A percentile compares a stretch with the other conserved stretches of the same genome.
Conservation (phyloP, 306 rosid genomes). For the Cicer arietinum region DNA sequence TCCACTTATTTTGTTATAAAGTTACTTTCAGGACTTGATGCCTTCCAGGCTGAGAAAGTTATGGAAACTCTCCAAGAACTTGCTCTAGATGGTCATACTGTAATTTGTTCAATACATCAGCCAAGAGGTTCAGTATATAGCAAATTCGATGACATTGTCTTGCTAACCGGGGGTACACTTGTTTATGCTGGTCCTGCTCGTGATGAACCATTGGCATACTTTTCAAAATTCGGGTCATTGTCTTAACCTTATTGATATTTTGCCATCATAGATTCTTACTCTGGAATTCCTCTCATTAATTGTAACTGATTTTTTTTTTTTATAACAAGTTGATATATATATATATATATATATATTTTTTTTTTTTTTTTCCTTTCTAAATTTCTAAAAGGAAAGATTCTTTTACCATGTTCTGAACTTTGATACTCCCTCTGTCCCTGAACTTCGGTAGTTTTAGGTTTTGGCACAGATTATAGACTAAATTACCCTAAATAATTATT, state of each 20-base stretch:
- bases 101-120: constrained; percentile 93
- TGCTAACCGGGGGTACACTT: constrained; percentile 89
- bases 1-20: constrained; percentile 25
- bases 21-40: constrained; percentile 82
- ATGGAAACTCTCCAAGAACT: constrained; percentile 88
- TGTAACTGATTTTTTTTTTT: constrained; percentile 9
- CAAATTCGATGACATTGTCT: constrained; percentile 85
- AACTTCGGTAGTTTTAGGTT: no score
- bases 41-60: constrained; percentile 96
- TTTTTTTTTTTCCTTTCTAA: neutral
- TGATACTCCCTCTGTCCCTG: no score
- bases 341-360: no score
- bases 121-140: constrained; percentile 89
- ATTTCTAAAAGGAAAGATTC: neutral
- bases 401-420: neutral
- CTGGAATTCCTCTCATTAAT: constrained; percentile 26
- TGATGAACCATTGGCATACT: constrained; percentile 73
- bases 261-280: constrained; percentile 30
- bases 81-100: constrained; percentile 93
- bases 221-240: constrained; percentile 82
- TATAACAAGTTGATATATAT: neutral
- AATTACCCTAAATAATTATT: no score
- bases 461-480: no score
- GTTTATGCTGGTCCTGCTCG: constrained; percentile 89
- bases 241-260: constrained; percentile 43